A percentile compares a stretch with the other conserved stretches of the same genome.
phyloP scores from a whole-genome alignment of 805 yeast genomes.

The Zygoascus tannicola region DNA sequence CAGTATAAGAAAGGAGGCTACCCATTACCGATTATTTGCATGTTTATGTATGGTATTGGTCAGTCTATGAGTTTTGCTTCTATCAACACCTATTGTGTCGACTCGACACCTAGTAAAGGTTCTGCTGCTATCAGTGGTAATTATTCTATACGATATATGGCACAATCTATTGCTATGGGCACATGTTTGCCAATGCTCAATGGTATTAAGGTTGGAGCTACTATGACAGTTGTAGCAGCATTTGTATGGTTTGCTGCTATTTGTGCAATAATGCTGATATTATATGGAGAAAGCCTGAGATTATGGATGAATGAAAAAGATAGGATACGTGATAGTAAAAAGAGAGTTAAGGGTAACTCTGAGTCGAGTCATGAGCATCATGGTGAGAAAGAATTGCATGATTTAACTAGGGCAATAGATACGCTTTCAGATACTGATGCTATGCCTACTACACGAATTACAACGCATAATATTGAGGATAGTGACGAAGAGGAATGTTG shows the following conservation, averaged over 20 bases:
- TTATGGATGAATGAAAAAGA: conserved; percentile 6
- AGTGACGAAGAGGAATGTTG: too few species aligned
- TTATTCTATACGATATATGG: conserved; percentile 41
- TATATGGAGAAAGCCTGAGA: conserved; percentile 35
- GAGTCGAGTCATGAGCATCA: too few species aligned
- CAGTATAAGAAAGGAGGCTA: conserved; percentile 44
- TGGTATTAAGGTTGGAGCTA: conserved; percentile 49
- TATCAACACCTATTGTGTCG: conserved; percentile 49
- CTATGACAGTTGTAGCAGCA: conserved; percentile 41
- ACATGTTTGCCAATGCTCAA: conserved; percentile 39
- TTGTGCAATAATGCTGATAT: conserved; percentile 29
- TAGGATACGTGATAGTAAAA: neutral
- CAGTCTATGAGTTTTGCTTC: conserved; percentile 47
- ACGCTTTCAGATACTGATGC: too few species aligned
- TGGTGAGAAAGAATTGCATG: too few species aligned
- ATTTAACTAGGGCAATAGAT: too few species aligned
- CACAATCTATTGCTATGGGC: conserved; percentile 45
- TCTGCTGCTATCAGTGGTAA: conserved; percentile 51
- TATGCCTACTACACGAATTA: too few species aligned
- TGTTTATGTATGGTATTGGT: conserved; percentile 41
- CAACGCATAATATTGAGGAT: too few species aligned
- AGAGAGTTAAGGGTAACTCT: neutral
- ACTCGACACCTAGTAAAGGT: conserved; percentile 43
- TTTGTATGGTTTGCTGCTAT: conserved; percentile 34
- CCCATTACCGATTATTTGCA: conserved; percentile 42